A percentile compares a stretch with the other conserved stretches of the same genome.
Evolutionary conservation across 2,329 filamentous ascomycete species (phyloP).

Genomic region (Magnaporthiopsis rhizophila): DNA sequence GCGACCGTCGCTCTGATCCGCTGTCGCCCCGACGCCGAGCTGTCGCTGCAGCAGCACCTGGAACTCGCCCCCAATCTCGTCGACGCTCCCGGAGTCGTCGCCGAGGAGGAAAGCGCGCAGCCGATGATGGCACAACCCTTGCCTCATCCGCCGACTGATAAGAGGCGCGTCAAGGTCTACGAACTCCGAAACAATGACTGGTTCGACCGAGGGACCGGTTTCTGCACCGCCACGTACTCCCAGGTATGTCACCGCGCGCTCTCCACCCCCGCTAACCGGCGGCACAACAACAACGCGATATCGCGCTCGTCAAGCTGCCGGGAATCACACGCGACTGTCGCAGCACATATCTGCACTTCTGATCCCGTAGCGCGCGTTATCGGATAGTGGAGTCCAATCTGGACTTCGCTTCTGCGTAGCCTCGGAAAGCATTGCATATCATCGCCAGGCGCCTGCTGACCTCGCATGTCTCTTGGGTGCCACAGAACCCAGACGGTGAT

Average conservation of each 20-base stretch:
- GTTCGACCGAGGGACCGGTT: conserved; percentile 95
- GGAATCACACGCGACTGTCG: neutral
- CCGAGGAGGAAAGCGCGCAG: conserved; percentile 49
- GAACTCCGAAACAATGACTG: conserved; percentile 98
- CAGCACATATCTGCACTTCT: neutral
- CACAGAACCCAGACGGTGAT: conserved; percentile 1
- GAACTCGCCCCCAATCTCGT: conserved; percentile 46
- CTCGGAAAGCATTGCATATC: neutral
- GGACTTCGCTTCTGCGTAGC: neutral
- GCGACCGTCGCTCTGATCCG: conserved; percentile 45
- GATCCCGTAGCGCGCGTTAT: neutral
- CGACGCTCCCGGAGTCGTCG: conserved; percentile 38
- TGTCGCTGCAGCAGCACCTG: conserved; percentile 53
- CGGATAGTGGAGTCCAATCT: neutral
- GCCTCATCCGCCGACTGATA: conserved; percentile 60
- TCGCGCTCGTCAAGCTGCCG: neutral
- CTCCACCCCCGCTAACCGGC: neutral
- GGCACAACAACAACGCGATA: neutral
- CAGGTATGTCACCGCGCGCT: conserved; percentile 47
- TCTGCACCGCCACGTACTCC: conserved; percentile 72
- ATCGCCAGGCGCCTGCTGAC: neutral
- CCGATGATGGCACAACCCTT: conserved; percentile 65
- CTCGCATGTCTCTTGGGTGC: neutral
- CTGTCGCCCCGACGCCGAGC: conserved; percentile 44
- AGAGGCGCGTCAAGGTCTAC: conserved; percentile 92